These are phyloP conservation scores for Fusarium kyushuense DNA, from an alignment of 2,329 filamentous ascomycete genomes.

Conservation along the genomic window DNA sequence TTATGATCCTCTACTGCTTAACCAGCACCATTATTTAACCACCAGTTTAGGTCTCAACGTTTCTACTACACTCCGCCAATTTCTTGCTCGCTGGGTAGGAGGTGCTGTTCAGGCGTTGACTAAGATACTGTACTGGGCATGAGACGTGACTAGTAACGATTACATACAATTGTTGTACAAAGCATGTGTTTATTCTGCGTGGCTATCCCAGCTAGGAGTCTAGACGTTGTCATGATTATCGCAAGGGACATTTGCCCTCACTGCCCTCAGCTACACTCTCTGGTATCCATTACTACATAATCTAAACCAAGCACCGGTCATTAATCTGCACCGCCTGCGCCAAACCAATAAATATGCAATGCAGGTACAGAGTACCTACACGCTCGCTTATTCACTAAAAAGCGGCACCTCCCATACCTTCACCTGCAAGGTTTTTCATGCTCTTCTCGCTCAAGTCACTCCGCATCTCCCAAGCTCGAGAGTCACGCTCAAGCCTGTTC, in stretches of 20 bases:
- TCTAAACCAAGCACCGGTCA: constrained; percentile 16
- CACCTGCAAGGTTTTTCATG: constrained; percentile 68
- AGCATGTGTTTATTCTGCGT: neutral
- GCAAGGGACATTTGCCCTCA: constrained; percentile 13
- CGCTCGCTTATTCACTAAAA: constrained; percentile 55
- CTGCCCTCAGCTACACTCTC: constrained; percentile 6
- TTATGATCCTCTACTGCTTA: neutral
- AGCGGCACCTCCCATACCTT: constrained; percentile 66
- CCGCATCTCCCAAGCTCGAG: constrained; percentile 65
- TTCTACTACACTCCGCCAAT: neutral
- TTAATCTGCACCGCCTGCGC: constrained; percentile 20
- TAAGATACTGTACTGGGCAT: neutral
- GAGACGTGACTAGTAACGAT: neutral
- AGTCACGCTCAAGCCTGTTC: constrained; percentile 67
- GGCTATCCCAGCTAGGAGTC: neutral
- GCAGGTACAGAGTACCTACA: neutral
- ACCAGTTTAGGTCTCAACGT: neutral
- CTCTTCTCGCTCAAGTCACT: constrained; percentile 69
- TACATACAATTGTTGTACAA: constrained; percentile 9
- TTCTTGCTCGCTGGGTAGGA: neutral
- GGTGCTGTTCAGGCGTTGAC: no score
- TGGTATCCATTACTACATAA: neutral
- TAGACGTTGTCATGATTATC: constrained; percentile 3
- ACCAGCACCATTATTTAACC: neutral
- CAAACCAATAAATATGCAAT: constrained; percentile 8